Evolutionary conservation across 176 grass and related monocot species (phyloP).

Genomic region (sorghum (Sorghum bicolor)): DNA sequence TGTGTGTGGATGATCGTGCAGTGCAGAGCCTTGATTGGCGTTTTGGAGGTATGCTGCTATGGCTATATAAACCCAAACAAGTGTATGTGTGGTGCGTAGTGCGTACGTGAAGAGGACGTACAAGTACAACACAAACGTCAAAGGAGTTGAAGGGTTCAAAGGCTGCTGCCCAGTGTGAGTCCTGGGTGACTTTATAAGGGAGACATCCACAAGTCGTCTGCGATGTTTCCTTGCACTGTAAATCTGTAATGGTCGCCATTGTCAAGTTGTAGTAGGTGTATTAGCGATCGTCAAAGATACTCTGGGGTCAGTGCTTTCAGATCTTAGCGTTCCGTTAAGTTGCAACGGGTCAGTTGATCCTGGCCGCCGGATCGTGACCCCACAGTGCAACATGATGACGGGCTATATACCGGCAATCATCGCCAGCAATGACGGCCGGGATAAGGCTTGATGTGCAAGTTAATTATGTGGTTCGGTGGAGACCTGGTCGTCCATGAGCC

Average conservation of each 20-base stretch:
- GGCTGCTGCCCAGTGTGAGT: not conserved
- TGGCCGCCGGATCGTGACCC: not conserved
- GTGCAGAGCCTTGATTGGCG: not conserved
- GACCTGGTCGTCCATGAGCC: not conserved
- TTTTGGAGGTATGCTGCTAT: not conserved
- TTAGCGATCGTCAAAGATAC: not conserved
- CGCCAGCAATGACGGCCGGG: conserved; percentile 14
- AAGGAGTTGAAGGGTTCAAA: conserved; percentile 30
- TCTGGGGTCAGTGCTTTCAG: not conserved
- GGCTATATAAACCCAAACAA: not conserved
- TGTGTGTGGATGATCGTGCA: not conserved
- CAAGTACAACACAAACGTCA: not conserved
- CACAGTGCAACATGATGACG: not conserved
- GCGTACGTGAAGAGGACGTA: not conserved
- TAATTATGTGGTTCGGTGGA: not conserved
- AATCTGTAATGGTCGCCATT: not conserved
- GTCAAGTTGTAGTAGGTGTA: conserved; percentile 22
- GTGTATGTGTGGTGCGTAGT: not conserved
- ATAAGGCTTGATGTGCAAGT: not conserved
- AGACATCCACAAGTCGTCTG: not conserved
- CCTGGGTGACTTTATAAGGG: not conserved
- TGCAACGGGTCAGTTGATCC: not conserved
- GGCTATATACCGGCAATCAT: not conserved
- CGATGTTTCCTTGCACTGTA: conserved; percentile 17
- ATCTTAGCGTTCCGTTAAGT: not conserved